Base-by-base conservation (phyloP, 164 flowering plant species). In the Vitis amurensis region DNA sequence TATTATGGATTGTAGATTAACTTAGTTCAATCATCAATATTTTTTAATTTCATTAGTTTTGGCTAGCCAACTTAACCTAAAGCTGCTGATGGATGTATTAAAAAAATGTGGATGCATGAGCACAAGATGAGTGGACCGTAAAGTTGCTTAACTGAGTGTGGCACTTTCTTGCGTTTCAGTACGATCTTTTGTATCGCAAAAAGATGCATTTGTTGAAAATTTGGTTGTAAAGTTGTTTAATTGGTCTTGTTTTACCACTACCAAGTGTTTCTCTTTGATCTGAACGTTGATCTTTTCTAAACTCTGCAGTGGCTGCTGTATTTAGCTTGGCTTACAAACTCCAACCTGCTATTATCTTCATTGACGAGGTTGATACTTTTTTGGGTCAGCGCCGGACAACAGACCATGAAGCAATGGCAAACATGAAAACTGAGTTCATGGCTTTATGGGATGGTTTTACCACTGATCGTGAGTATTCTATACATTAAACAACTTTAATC, bases 361-460 rank as follows among this genome's bases (percentile, higher is more conserved):
- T 92, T 79, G 98, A 93, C 69, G 97, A 91, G 82, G 98, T 93
- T 27, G 94, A 93, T 65, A 93, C 97, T 71, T 93, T 93, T 77
- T 68, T 93, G 83, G 97, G 98, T 31, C 94, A 91, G 77, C 97
- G 98, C 3, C 88, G 88, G 16, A 70, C 69, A 12, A 75, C 89
- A 30, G 98, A 92, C 63, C 93, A 91, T 74, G 97, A 92, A 79
- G 93, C 92, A 30, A 14, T 91, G 58, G 72, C 87, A 37, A 91
- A 87, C 71, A 91, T 92, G 98, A 92, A 92, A 78, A 92, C 98
- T 12, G 98, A 92, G 81, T 92, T 92, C 73, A 92, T 92, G 98
- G 89, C 98, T 55, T 80, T 92, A 70, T 92, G 98, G 96, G 98
- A 92, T 91, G 98, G 98, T 55, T 92, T 92, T 68, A 92, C 96